phyloP scores from a whole-genome alignment of 2,329 filamentous ascomycete species.

The Penicillium palitans region DNA sequence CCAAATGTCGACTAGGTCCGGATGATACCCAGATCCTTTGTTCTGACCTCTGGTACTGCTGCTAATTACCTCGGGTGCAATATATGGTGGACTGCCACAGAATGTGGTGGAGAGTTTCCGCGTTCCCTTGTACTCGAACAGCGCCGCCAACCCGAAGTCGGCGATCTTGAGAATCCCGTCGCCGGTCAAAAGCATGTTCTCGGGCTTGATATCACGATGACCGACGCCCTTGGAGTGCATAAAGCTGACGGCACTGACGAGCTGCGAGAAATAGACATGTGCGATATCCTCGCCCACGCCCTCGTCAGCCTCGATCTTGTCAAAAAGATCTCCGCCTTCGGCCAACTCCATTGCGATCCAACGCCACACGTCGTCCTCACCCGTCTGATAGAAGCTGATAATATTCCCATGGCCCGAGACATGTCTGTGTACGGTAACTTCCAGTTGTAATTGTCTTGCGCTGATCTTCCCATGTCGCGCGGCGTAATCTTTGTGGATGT shows the following conservation, averaged over 20 bases:
- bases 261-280: slow-evolving; percentile 92
- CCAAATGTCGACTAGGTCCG: slow-evolving; percentile 90
- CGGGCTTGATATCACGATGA: slow-evolving; percentile 88
- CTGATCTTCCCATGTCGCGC: slow-evolving; percentile 84
- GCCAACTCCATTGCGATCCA: slow-evolving; percentile 99
- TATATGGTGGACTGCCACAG: slow-evolving; percentile 94
- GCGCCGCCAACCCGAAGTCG: slow-evolving; percentile 91
- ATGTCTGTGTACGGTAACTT: slow-evolving; percentile 85
- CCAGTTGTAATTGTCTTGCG: slow-evolving; percentile 85
- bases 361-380: slow-evolving; percentile 81
- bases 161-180: slow-evolving; percentile 89
- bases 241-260: slow-evolving; percentile 85
- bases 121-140: slow-evolving; percentile 86
- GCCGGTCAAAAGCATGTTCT: slow-evolving; percentile 87
- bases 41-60: slow-evolving; percentile 54
- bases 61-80: slow-evolving; percentile 82
- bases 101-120: slow-evolving; percentile 82
- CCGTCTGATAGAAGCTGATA: slow-evolving; percentile 86
- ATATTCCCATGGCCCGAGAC: slow-evolving; percentile 89
- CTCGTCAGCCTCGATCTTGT: slow-evolving; percentile 98
- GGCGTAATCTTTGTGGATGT: slow-evolving; percentile 97
- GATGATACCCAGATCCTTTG: slow-evolving; percentile 51
- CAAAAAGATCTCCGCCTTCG: slow-evolving; percentile 92
- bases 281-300: slow-evolving; percentile 93
- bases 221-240: slow-evolving; percentile 96